These are phyloP conservation scores for Gynandropsis gynandra DNA, from an alignment of 345 rosid species.

Conservation along the genomic window DNA sequence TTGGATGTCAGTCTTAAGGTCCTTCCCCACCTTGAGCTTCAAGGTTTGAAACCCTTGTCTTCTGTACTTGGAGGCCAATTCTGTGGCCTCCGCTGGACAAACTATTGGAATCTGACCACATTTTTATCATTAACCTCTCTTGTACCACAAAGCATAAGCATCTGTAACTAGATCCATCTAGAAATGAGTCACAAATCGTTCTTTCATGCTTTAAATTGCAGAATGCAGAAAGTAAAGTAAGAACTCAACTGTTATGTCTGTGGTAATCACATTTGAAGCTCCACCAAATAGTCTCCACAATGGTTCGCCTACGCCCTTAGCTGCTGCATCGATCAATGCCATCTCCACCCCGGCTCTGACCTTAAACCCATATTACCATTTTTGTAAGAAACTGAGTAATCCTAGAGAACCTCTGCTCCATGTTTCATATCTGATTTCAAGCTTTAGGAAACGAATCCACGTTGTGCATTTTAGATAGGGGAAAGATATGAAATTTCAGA, in stretches of 20 bases:
- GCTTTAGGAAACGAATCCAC: background rate
- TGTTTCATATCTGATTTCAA: too few species aligned
- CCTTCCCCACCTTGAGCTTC: conserved; percentile 93
- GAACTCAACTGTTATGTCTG: conserved; percentile 82
- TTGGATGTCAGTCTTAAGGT: conserved; percentile 61
- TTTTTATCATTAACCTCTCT: conserved; percentile 12
- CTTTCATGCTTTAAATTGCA: background rate
- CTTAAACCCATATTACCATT: conserved; percentile 31
- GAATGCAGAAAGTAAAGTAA: background rate
- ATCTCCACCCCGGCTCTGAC: conserved; percentile 88
- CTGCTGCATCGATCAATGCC: conserved; percentile 87
- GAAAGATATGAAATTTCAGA: background rate
- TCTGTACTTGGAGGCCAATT: conserved; percentile 60
- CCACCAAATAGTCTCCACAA: conserved; percentile 91
- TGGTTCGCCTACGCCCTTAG: conserved; percentile 58
- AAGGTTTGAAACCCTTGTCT: conserved; percentile 69
- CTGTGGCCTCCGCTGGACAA: conserved; percentile 64
- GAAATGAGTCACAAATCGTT: background rate
- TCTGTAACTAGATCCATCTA: too few species aligned
- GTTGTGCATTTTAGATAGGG: too few species aligned
- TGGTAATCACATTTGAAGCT: conserved; percentile 51
- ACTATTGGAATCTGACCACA: conserved; percentile 84
- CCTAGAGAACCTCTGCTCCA: background rate
- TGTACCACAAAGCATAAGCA: background rate
- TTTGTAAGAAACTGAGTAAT: background rate